These are phyloP conservation scores for Ballota nigra DNA, from an alignment of 257 asterid genomes.

Conservation along the genomic window DNA sequence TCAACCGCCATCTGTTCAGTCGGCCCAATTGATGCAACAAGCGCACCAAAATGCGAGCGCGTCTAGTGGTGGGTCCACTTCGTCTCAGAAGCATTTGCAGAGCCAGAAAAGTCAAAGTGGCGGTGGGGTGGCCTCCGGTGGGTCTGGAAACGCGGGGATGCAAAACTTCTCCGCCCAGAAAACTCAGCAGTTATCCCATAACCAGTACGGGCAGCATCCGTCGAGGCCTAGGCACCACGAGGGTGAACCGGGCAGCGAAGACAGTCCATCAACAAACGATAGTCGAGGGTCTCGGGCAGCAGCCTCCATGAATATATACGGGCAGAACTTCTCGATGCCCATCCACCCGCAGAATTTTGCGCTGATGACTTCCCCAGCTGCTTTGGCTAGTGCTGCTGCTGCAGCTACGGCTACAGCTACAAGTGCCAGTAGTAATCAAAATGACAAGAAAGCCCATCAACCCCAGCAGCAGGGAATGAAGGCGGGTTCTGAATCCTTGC, in stretches of 20 bases:
- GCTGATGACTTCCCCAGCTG: constrained; percentile 56
- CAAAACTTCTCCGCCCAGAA: constrained; percentile 54
- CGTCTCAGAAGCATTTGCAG: constrained; percentile 75
- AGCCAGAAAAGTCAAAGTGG: constrained; percentile 44
- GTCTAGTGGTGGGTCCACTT: constrained; percentile 52
- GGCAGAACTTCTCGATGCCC: constrained; percentile 64
- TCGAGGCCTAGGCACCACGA: constrained; percentile 49
- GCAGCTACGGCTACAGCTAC: constrained; percentile 25
- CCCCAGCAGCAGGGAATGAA: constrained; percentile 50
- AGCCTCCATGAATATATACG: constrained; percentile 53
- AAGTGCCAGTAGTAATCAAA: constrained; percentile 36
- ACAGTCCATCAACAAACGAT: constrained; percentile 56
- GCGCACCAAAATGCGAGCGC: constrained; percentile 48
- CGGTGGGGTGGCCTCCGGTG: constrained; percentile 25
- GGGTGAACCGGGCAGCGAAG: constrained; percentile 56
- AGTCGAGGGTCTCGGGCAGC: constrained; percentile 53
- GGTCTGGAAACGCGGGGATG: constrained; percentile 39
- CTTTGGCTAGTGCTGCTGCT: constrained; percentile 36
- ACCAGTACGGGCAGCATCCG: constrained; percentile 39
- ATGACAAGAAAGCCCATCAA: constrained; percentile 59
- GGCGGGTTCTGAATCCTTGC: constrained; percentile 51
- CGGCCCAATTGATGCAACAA: constrained; percentile 55
- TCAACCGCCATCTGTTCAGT: constrained; percentile 36
- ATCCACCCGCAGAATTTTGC: constrained; percentile 72
- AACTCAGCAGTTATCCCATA: constrained; percentile 44